A percentile compares a stretch with the other conserved stretches of the same genome.
Conservation (phyloP, 2,329 filamentous ascomycete species). For the Fusarium decemcellulare region DNA sequence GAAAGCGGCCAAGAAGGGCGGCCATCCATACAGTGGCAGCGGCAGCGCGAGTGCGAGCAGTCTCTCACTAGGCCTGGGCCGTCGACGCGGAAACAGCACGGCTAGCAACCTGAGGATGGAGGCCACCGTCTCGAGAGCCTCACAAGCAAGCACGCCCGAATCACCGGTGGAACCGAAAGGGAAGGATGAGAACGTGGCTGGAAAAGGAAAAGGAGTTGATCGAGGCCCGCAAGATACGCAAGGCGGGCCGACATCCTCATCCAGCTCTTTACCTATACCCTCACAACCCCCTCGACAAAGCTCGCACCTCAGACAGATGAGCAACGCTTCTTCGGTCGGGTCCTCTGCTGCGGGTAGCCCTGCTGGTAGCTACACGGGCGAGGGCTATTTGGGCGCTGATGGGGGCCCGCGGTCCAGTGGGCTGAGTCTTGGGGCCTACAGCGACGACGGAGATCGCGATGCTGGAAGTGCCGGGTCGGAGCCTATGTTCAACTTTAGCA, state of each 20-base stretch:
- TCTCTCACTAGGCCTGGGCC: conserved; percentile 72
- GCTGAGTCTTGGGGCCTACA: conserved; percentile 63
- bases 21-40: conserved; percentile 54
- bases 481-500: conserved; percentile 92
- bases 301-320: conserved; percentile 85
- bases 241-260: conserved; percentile 50
- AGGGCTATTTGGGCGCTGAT: conserved; percentile 51
- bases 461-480: conserved; percentile 70
- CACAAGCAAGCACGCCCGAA: conserved; percentile 46
- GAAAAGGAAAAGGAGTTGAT: conserved; percentile 81
- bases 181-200: conserved; percentile 52
- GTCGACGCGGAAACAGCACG: conserved; percentile 71
- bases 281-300: conserved; percentile 70
- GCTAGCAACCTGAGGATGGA: conserved; percentile 73
- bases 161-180: conserved; percentile 42
- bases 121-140: conserved; percentile 63
- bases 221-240: conserved; percentile 55
- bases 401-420: conserved; percentile 68
- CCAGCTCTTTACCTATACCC: conserved; percentile 60
- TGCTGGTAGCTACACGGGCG: conserved; percentile 63
- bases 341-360: conserved; percentile 82
- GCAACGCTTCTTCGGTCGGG: conserved; percentile 86
- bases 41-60: conserved; percentile 72
- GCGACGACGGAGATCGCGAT: conserved; percentile 65
- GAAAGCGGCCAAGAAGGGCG: conserved; percentile 77